Conservation (phyloP, 2,329 filamentous ascomycete genomes). For the Cordyceps militaris region DNA sequence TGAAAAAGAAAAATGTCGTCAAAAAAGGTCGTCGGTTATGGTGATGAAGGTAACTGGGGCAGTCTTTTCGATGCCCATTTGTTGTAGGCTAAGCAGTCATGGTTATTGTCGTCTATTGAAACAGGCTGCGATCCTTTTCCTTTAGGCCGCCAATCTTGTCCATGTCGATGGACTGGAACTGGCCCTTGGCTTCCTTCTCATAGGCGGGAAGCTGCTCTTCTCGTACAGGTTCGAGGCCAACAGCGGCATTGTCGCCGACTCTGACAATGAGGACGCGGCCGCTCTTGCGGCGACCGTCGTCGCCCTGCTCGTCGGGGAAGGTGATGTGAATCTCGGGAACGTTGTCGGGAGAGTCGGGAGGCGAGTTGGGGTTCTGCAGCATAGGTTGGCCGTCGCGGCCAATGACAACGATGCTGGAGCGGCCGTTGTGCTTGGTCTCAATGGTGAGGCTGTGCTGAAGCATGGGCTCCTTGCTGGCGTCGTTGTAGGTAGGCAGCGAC, state of each 20-base stretch:
- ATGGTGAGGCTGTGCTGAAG: constrained; percentile 52
- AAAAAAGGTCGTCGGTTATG: constrained; percentile 8
- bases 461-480: constrained; percentile 41
- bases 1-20: constrained; percentile 15
- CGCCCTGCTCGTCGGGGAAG: constrained; percentile 92
- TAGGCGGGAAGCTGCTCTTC: constrained; percentile 81
- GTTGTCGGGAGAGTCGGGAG: constrained; percentile 71
- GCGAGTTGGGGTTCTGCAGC: constrained; percentile 66
- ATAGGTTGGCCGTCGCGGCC: constrained; percentile 70
- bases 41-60: constrained; percentile 10
- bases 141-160: constrained; percentile 90
- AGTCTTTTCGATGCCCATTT: background rate
- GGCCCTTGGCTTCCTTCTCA: constrained; percentile 67
- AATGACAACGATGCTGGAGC: constrained; percentile 68
- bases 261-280: constrained; percentile 87
- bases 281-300: constrained; percentile 70
- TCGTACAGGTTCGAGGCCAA: constrained; percentile 83
- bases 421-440: constrained; percentile 47
- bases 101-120: constrained; percentile 25
- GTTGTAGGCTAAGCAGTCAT: background rate
- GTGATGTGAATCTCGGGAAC: constrained; percentile 97
- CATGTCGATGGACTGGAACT: constrained; percentile 92
- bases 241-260: constrained; percentile 75
- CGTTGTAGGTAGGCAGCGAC: constrained; percentile 63
- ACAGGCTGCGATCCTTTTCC: constrained; percentile 62